Base-by-base conservation (phyloP, 192 early-diverging fungal species). In the Coemansia erecta region DNA sequence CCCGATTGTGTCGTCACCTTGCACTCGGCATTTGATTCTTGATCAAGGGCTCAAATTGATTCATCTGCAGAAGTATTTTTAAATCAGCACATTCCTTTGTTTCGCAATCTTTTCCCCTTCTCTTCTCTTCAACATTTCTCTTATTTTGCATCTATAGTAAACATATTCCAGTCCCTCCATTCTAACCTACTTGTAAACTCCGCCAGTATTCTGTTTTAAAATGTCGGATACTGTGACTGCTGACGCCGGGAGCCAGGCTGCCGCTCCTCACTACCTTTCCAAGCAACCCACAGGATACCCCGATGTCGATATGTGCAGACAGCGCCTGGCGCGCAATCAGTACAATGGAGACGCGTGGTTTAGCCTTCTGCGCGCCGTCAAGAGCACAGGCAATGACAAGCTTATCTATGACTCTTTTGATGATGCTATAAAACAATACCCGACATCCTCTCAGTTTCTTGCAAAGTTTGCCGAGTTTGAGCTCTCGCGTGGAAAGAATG, bases 401-500 rank as follows among this genome's bases (percentile, higher is more conserved):
- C 66, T 79, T 13, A 80, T 89, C 2, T 70, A 89, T 39, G 84
- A 87, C 21, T 73, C 83, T 0, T 95, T 83, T 75, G 86, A 86
- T 47, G 72, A 78, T 7, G 85, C 92, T 22, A 54, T 93, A 26
- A 82, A 85, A 59, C 83, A 87, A 50, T 97, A 87, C 64, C 94
- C 94, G 24, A 86, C 87, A 26, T 84, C 88, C 65, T 92, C 94
- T 14, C 81, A 82, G 24, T 85, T 92, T 50, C 92, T 94, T 85
- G 81, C 92, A 35, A 69, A 74, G 13, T 93, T 90, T 63, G 84
- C 85, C 48, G 89, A 90, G 56, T 84, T 90, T 74, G 95, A 98
- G 72, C 83, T 92, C 49, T 85, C 86, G 53, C 82, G 88, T 43
- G 77, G 83, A 14, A 86, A 88, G 67, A 88, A 83, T 56, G 86